A percentile compares a stretch with the other conserved stretches of the same genome.
These are phyloP conservation scores for Cercospora brassicicola DNA, from an alignment of 2,329 filamentous ascomycete genomes.

Conservation along the genomic window DNA sequence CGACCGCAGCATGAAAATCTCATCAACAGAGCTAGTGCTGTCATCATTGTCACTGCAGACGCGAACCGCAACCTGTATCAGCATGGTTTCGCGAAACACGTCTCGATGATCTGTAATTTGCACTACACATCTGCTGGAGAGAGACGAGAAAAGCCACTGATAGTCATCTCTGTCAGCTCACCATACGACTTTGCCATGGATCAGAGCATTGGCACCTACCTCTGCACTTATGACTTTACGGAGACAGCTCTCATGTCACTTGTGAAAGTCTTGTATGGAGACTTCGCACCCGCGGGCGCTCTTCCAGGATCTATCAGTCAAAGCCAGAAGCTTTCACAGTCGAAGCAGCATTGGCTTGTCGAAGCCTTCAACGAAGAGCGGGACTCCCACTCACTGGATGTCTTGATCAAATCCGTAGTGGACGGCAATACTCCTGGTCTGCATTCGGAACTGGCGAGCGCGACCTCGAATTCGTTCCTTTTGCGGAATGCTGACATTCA, in stretches of 20 bases:
- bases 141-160: constrained; percentile 73
- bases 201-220: constrained; percentile 82
- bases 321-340: constrained; percentile 82
- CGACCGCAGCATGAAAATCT: constrained; percentile 90
- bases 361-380: constrained; percentile 81
- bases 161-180: constrained; percentile 90
- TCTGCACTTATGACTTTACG: constrained; percentile 96
- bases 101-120: constrained; percentile 92
- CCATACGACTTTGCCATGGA: constrained; percentile 97
- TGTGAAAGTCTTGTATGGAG: constrained; percentile 80
- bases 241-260: constrained; percentile 85
- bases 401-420: constrained; percentile 69
- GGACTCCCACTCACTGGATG: constrained; percentile 71
- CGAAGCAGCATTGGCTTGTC: constrained; percentile 92
- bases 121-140: constrained; percentile 69
- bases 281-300: constrained; percentile 58
- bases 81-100: constrained; percentile 90
- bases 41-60: constrained; percentile 89
- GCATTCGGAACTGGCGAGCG: constrained; percentile 66
- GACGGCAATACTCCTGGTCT: constrained; percentile 66
- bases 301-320: constrained; percentile 75
- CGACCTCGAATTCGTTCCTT: constrained; percentile 73
- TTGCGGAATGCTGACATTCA: constrained; percentile 68
- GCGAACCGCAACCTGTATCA: constrained; percentile 93
- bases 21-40: constrained; percentile 81